These are phyloP conservation scores for Casuarina glauca DNA, from an alignment of 306 rosid species.

Conservation along the genomic window DNA sequence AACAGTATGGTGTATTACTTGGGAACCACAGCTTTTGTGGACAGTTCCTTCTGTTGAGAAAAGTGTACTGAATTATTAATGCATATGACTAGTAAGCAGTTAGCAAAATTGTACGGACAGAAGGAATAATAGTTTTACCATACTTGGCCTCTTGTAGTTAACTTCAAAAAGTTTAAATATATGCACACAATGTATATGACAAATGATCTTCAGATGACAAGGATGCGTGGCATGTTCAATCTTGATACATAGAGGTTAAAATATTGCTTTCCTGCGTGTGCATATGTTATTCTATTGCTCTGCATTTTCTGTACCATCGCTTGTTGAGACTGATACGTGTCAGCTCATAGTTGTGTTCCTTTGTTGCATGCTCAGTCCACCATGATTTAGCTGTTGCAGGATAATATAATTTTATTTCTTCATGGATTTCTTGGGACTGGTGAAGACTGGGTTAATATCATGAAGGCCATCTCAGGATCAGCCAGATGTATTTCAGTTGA, in stretches of 20 bases:
- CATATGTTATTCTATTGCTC: not conserved
- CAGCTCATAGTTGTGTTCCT: conserved; percentile 1
- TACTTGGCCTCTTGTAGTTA: not conserved
- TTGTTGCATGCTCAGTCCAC: conserved; percentile 33
- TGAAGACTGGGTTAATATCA: conserved; percentile 85
- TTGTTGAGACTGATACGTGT: not conserved
- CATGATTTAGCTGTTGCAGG: conserved; percentile 57
- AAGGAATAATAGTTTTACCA: not conserved
- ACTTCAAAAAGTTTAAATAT: not conserved
- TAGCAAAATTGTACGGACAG: not conserved
- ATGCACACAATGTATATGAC: not conserved
- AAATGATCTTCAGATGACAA: not conserved
- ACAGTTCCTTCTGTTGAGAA: not conserved
- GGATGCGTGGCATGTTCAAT: not conserved
- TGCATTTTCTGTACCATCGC: not conserved
- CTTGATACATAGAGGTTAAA: not conserved
- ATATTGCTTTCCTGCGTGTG: not conserved
- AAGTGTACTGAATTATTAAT: not conserved
- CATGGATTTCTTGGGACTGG: conserved; percentile 95
- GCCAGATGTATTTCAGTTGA: conserved; percentile 85
- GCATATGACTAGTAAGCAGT: not conserved
- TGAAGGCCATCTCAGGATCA: conserved; percentile 75
- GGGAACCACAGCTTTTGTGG: conserved; percentile 1
- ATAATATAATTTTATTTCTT: conserved; percentile 67
- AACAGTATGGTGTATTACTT: not conserved